Conservation (phyloP, 345 rosid genomes). For the Heritiera fomes region DNA sequence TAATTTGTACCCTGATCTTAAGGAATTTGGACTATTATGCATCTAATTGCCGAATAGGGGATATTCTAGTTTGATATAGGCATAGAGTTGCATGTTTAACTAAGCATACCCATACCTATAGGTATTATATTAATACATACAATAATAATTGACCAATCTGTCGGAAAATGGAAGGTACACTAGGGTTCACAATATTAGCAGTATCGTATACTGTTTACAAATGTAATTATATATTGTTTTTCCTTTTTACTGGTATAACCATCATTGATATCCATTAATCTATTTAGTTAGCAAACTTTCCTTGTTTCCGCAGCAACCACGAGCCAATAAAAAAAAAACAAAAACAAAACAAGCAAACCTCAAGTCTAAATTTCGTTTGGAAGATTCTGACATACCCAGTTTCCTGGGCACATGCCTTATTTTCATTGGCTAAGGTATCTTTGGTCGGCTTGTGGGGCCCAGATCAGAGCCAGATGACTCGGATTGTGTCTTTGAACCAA, state of each 20-base stretch:
- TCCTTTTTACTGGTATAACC: background rate
- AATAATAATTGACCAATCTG: background rate
- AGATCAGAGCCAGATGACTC: background rate
- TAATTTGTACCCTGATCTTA: background rate
- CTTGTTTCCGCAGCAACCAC: too few relatives aligned
- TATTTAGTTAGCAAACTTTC: background rate
- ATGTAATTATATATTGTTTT: background rate
- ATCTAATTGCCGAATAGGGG: background rate
- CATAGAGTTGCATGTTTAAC: background rate
- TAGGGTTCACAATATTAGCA: background rate
- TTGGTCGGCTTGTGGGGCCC: slow-evolving; percentile 32
- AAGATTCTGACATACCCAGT: slow-evolving; percentile 7
- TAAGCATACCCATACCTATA: background rate
- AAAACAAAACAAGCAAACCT: background rate
- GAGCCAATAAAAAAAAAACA: too few relatives aligned
- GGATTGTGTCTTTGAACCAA: slow-evolving; percentile 4
- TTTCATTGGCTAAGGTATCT: slow-evolving; percentile 32
- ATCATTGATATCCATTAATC: background rate
- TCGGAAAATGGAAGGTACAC: background rate
- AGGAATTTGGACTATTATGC: background rate
- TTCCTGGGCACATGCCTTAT: slow-evolving; percentile 29
- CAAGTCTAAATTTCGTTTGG: background rate
- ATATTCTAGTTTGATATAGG: background rate
- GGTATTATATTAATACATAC: background rate
- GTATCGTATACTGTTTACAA: background rate